These are phyloP conservation scores for Ogataea paraovalis DNA, from an alignment of 805 yeast genomes.

Conservation along the genomic window DNA sequence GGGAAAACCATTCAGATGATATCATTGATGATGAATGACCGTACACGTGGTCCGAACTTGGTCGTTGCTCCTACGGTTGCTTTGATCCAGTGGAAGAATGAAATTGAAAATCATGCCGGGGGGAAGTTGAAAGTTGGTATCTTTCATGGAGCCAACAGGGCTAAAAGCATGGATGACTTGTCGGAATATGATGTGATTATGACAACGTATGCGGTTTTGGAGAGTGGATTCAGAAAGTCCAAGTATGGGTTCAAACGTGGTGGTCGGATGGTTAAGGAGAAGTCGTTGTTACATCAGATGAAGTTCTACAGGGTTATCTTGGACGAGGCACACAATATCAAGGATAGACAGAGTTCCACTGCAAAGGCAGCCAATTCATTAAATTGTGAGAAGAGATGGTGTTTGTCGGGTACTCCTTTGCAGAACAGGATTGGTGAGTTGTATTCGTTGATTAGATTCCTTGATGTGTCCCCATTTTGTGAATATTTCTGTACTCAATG, in stretches of 20 bases:
- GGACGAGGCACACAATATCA: slow-evolving; percentile 97
- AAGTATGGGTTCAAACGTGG: slow-evolving; percentile 77
- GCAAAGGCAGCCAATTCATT: slow-evolving; percentile 85
- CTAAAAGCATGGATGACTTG: slow-evolving; percentile 53
- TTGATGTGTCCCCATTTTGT: slow-evolving; percentile 82
- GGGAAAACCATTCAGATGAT: slow-evolving; percentile 98
- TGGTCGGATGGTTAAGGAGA: slow-evolving; percentile 65
- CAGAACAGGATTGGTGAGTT: slow-evolving; percentile 96
- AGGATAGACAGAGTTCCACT: slow-evolving; percentile 90
- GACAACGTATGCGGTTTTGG: slow-evolving; percentile 91
- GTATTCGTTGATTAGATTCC: slow-evolving; percentile 84
- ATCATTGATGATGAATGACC: slow-evolving; percentile 73
- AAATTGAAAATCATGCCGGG: slow-evolving; percentile 80
- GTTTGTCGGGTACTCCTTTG: slow-evolving; percentile 93
- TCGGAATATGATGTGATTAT: slow-evolving; percentile 70
- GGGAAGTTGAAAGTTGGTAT: slow-evolving; percentile 64
- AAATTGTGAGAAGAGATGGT: slow-evolving; percentile 74
- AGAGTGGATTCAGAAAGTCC: slow-evolving; percentile 80
- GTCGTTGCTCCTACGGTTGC: slow-evolving; percentile 99
- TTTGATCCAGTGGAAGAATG: slow-evolving; percentile 94
- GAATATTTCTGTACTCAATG: slow-evolving; percentile 92
- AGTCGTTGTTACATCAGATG: slow-evolving; percentile 67
- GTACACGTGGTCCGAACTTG: slow-evolving; percentile 64
- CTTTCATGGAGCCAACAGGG: slow-evolving; percentile 84
- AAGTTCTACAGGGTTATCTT: slow-evolving; percentile 80